Percentiles rank a stretch among this genome's conserved stretches.
phyloP scores from a whole-genome alignment of 129 eudicot species.

The Artemisia annua region DNA sequence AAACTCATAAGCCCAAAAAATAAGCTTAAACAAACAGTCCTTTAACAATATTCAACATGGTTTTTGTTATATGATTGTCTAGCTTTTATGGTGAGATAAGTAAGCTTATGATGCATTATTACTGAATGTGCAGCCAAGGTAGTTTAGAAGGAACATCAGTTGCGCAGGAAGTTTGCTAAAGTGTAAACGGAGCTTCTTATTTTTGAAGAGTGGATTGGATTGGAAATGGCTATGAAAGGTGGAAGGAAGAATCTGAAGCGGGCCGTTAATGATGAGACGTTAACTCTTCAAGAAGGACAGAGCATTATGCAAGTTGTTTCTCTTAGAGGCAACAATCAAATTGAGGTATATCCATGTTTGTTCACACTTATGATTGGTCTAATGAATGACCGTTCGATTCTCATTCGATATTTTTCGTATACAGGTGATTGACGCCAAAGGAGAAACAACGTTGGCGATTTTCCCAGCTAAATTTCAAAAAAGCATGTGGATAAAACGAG shows the following conservation, averaged over 20 bases:
- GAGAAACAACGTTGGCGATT: slow-evolving; percentile 59
- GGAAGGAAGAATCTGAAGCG: slow-evolving; percentile 91
- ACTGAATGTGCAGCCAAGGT: background rate
- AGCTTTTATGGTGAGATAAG: background rate
- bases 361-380: background rate
- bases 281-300: slow-evolving; percentile 59
- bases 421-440: slow-evolving; percentile 75
- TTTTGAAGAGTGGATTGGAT: background rate
- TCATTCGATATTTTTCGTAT: background rate
- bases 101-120: background rate
- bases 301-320: slow-evolving; percentile 79
- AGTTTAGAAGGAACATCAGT: background rate
- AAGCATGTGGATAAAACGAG: slow-evolving; percentile 95
- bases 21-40: too few relatives aligned
- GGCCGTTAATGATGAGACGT: slow-evolving; percentile 49
- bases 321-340: slow-evolving; percentile 78
- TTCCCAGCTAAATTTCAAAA: slow-evolving; percentile 95
- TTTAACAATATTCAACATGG: too few relatives aligned
- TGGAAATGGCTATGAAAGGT: slow-evolving; percentile 44
- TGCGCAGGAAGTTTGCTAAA: background rate
- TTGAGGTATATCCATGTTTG: slow-evolving; percentile 53
- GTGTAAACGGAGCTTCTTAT: background rate
- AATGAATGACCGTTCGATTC: background rate
- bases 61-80: too few relatives aligned
- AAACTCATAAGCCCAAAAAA: too few relatives aligned